These are phyloP conservation scores for Vitis amurensis DNA, from an alignment of 164 flowering plant species.

Conservation along the genomic window DNA sequence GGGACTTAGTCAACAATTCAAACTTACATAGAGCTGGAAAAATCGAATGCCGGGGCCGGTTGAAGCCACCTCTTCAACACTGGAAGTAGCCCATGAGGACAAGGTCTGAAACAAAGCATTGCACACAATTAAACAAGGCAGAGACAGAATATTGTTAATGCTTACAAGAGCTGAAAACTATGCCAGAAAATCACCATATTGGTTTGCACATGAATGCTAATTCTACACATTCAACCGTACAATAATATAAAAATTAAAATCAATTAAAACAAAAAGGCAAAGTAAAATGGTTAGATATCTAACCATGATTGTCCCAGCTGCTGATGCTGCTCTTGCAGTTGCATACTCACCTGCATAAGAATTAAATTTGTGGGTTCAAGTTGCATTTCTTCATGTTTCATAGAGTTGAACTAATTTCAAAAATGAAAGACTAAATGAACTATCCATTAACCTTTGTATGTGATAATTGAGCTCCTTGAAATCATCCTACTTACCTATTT, in stretches of 20 bases:
- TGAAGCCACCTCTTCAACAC: constrained; percentile 91
- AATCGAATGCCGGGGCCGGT: constrained; percentile 88
- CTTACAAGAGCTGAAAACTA: not conserved
- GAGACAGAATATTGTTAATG: not conserved
- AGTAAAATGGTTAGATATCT: constrained; percentile 14
- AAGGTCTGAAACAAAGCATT: constrained; percentile 51
- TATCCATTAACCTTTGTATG: no score
- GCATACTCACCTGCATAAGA: constrained; percentile 80
- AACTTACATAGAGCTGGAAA: constrained; percentile 90
- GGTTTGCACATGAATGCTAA: not conserved
- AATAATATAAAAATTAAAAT: not conserved
- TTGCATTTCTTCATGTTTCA: not conserved
- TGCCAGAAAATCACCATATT: not conserved
- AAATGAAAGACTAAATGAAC: no score
- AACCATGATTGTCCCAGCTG: constrained; percentile 91
- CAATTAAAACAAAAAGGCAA: not conserved
- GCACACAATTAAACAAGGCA: not conserved
- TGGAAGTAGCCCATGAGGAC: constrained; percentile 88
- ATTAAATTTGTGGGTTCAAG: not conserved
- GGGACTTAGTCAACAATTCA: not conserved
- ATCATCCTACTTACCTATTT: no score
- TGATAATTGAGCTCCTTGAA: no score
- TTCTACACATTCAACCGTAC: no score
- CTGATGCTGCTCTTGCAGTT: constrained; percentile 89
- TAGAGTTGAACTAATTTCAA: not conserved